These are phyloP conservation scores for Edaphochlamys debaryana DNA, from an alignment of 139 green algal genomes.

Conservation along the genomic window DNA sequence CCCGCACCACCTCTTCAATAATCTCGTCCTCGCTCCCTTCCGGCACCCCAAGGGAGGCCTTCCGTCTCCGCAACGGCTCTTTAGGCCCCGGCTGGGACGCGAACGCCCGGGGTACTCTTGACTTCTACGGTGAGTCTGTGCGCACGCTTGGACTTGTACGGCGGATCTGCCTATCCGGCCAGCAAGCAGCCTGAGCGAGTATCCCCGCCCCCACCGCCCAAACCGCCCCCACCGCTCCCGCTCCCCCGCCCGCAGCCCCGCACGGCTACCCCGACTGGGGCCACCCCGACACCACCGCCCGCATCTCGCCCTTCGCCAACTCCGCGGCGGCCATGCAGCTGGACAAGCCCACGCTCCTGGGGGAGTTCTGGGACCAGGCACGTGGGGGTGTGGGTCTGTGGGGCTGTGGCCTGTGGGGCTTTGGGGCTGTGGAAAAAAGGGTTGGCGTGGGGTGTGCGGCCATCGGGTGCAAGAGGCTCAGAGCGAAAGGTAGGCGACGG, in stretches of 20 bases:
- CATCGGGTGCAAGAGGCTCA: too few relatives aligned
- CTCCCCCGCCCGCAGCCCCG: slow-evolving; percentile 15
- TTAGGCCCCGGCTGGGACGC: background rate
- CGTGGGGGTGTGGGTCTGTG: background rate
- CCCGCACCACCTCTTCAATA: too few relatives aligned
- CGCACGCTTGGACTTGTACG: too few relatives aligned
- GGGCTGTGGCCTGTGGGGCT: background rate
- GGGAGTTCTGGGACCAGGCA: slow-evolving; percentile 28
- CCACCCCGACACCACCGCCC: background rate
- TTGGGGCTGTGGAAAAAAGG: background rate
- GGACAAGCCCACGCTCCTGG: slow-evolving; percentile 25
- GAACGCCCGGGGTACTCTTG: background rate
- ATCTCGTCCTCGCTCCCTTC: background rate
- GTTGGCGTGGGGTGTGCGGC: too few relatives aligned
- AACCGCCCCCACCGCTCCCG: too few relatives aligned
- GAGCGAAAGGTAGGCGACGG: too few relatives aligned
- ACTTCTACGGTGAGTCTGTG: too few relatives aligned
- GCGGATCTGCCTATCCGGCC: too few relatives aligned
- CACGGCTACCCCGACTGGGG: slow-evolving; percentile 41
- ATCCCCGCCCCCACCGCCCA: too few relatives aligned
- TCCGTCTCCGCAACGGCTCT: background rate
- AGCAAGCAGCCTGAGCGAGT: too few relatives aligned
- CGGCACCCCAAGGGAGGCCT: background rate
- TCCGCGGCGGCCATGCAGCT: background rate
- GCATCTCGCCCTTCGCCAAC: background rate